Evolutionary conservation across 2,329 filamentous ascomycete species (phyloP).

Genomic region (Fusarium begoniae): DNA sequence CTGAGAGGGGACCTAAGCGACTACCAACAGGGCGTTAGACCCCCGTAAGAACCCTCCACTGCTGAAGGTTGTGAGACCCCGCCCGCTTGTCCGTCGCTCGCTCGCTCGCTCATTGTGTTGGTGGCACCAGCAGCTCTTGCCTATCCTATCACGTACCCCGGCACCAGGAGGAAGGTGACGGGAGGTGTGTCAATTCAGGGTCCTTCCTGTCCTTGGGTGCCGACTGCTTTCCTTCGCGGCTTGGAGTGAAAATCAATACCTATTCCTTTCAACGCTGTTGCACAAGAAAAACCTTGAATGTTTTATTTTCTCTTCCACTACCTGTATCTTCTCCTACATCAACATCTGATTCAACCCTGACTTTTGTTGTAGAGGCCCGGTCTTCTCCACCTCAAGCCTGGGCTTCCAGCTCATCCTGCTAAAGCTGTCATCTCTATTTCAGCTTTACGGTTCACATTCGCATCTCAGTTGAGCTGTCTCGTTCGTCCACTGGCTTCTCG

Average conservation of each 20-base stretch:
- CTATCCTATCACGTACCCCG: neutral
- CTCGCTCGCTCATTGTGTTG: neutral
- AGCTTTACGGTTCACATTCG: neutral
- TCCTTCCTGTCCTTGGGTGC: conserved; percentile 13
- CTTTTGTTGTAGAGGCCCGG: neutral
- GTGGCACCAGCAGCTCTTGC: conserved; percentile 1
- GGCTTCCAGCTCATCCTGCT: neutral
- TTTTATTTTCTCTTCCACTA: neutral
- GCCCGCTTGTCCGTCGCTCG: conserved; percentile 7
- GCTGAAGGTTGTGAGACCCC: conserved; percentile 15
- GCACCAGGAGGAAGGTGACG: conserved; percentile 21
- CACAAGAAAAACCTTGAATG: conserved; percentile 19
- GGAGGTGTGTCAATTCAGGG: conserved; percentile 40
- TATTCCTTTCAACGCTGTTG: conserved; percentile 24
- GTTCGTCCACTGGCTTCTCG: neutral
- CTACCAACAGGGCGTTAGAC: conserved; percentile 17
- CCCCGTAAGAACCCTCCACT: conserved; percentile 15
- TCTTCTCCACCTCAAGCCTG: conserved; percentile 4
- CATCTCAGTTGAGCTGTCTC: neutral
- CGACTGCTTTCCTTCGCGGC: conserved; percentile 9
- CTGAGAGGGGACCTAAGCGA: conserved; percentile 12
- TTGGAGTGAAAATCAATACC: conserved; percentile 29
- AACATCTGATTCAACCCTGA: neutral
- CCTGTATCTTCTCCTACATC: neutral
- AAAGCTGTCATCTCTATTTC: neutral